Base-by-base conservation (phyloP, 2,329 filamentous ascomycete species). In the Fusarium buxicola region DNA sequence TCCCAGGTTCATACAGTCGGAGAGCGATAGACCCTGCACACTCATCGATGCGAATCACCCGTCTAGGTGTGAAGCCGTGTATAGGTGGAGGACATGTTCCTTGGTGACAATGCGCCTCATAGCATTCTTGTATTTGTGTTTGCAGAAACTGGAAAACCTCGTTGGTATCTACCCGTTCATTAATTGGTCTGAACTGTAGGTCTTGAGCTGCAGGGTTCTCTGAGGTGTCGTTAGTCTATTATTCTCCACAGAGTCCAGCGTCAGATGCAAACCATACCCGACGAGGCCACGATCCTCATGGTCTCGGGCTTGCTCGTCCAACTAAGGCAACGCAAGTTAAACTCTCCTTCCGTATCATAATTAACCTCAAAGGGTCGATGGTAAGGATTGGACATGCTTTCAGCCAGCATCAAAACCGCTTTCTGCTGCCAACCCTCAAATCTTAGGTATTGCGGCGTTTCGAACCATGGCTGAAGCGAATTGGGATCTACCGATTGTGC, bases 321-420 rank as follows among this genome's bases (percentile, higher is more conserved):
- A 12, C 15, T 38, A 1, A 16, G 4, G 21, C 32, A 48, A 7
- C 32, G 15, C 11, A 15, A 24, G 13, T 15, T 24, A 16, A 48
- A 38, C 1, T 38, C 32, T 2, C 45, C 32, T 8, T 48, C 24
- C 4, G 45, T 48, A 15, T 21, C 25, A 13, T 48, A 48, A 8
- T 9, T 16, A 5, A 48, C 11, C 25, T 36, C 31, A 15, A 36
- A 48, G 3, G 45, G 32, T 10, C 16, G n/a, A 7, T 36, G 32
- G 7, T 28, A 28, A 5, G 45, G 45, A 16, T 47, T 47, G 7
- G 27, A 10, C 44, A 47, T 47, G 44, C 44, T 47, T 11, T 27
- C 27, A 4, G 24, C 32, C 2, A 48, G 32, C n/a, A 27, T 35
- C 12, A 15, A 28, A 12, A 10, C 32, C 7, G 21, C 10, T 15